phyloP scores from a whole-genome alignment of 2,329 filamentous ascomycete species.

The Neoscytalidium dimidiatum region DNA sequence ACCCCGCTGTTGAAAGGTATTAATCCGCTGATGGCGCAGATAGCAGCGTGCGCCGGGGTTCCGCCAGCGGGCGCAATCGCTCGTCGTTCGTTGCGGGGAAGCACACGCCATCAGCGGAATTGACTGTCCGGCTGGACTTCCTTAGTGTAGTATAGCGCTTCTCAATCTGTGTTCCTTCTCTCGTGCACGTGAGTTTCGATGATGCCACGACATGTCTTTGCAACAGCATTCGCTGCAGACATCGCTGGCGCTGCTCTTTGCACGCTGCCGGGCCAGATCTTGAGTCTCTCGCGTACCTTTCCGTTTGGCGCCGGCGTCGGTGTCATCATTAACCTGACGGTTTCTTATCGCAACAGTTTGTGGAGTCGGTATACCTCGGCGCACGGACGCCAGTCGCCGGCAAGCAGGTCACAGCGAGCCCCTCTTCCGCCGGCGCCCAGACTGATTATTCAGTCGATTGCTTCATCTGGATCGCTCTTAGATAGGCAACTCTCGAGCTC shows the following conservation, averaged over 20 bases:
- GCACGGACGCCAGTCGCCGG: background rate
- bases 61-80: conserved; percentile 3
- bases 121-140: background rate
- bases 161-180: background rate
- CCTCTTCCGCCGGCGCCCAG: background rate
- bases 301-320: background rate
- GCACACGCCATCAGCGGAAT: background rate
- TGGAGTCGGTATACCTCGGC: background rate
- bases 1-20: background rate
- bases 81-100: conserved; percentile 1
- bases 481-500: background rate
- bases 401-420: conserved; percentile 11
- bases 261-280: background rate
- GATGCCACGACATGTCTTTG: too few relatives aligned
- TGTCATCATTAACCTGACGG: too few relatives aligned
- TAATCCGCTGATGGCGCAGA: background rate
- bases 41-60: background rate
- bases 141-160: background rate
- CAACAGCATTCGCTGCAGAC: background rate
- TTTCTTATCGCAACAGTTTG: background rate
- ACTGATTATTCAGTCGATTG: background rate
- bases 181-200: too few relatives aligned
- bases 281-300: background rate
- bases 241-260: background rate
- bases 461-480: background rate